A percentile compares a stretch with the other conserved stretches of the same genome.
Conservation (phyloP, 208 protist genomes). For the Trypanosoma melophagium region DNA sequence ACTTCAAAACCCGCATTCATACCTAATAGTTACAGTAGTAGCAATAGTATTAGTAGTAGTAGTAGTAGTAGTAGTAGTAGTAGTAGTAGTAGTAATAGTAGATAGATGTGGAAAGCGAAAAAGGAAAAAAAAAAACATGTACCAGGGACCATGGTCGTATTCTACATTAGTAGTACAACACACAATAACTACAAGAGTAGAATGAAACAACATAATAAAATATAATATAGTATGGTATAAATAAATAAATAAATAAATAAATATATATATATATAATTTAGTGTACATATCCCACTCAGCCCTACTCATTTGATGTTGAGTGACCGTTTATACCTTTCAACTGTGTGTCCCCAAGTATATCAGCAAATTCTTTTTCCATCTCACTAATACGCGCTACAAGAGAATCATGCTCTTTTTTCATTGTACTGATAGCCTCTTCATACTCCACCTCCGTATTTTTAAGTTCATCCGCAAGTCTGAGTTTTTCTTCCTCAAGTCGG, state of each 20-base stretch:
- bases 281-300: not conserved
- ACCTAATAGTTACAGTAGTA: not conserved
- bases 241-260: not conserved
- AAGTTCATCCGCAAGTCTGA: slow-evolving; percentile 48
- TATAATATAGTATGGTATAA: not conserved
- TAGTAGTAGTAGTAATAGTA: not conserved
- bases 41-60: not conserved
- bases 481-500: slow-evolving; percentile 61
- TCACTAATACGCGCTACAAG: slow-evolving; percentile 55
- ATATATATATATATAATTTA: slow-evolving; percentile 6
- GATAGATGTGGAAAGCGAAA: no score
- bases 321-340: not conserved
- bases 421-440: slow-evolving; percentile 63
- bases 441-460: slow-evolving; percentile 50
- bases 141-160: not conserved
- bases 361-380: slow-evolving; percentile 86
- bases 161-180: not conserved
- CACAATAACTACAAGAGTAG: not conserved
- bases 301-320: not conserved
- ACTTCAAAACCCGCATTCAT: slow-evolving; percentile 22
- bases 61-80: not conserved
- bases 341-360: slow-evolving; percentile 44
- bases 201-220: not conserved
- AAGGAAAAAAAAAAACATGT: slow-evolving; percentile 11
- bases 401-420: slow-evolving; percentile 56